A percentile compares a stretch with the other conserved stretches of the same genome.
Conservation (phyloP, 768 basidiomycete species). For the Lactifluus piperatus region DNA sequence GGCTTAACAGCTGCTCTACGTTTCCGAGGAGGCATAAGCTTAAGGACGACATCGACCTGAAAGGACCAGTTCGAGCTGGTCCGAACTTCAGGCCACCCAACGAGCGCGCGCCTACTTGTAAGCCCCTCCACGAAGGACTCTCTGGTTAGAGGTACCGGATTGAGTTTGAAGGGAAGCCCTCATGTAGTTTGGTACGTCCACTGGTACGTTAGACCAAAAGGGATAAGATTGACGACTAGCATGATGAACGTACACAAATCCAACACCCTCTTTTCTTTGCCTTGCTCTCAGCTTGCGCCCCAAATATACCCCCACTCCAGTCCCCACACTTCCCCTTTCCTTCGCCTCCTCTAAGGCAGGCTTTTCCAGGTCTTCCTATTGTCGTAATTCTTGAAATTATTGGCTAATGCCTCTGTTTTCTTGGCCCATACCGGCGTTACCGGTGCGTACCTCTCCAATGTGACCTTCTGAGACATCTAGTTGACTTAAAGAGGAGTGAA, state of each 20-base stretch:
- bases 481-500: not conserved
- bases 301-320: not conserved
- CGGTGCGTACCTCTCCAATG: not conserved
- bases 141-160: not conserved
- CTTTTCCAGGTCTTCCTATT: not conserved
- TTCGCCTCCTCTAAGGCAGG: not conserved
- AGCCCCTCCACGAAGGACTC: not conserved
- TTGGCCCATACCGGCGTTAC: not conserved
- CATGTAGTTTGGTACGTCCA: not conserved
- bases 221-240: not conserved
- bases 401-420: not conserved
- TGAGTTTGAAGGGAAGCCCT: not conserved
- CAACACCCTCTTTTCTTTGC: not conserved
- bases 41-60: not conserved
- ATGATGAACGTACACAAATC: not conserved
- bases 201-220: not conserved
- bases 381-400: not conserved
- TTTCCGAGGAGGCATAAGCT: not conserved
- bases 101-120: not conserved
- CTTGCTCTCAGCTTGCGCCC: not conserved
- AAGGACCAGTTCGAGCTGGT: conserved; percentile 3
- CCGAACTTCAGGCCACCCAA: not conserved
- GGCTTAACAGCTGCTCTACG: not conserved
- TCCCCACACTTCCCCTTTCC: not conserved
- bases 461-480: not conserved